phyloP scores from a whole-genome alignment of 2,329 filamentous ascomycete genomes.

The Trichoderma sp. region DNA sequence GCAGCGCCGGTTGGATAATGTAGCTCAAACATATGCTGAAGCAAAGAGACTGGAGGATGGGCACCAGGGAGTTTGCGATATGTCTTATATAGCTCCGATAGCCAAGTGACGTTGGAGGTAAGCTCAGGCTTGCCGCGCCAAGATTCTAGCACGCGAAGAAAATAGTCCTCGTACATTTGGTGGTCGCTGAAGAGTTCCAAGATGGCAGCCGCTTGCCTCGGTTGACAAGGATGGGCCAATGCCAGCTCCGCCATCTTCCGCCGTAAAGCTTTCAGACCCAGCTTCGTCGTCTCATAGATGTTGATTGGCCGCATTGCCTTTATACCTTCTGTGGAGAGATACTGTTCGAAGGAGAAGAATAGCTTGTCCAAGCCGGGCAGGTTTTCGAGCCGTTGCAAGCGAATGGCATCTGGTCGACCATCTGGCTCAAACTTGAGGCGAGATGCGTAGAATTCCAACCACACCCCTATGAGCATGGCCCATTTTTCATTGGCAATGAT shows the following conservation, averaged over 20 bases:
- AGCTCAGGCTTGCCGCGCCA: constrained; percentile 33
- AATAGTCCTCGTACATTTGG: constrained; percentile 46
- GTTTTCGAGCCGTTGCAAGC: constrained; percentile 28
- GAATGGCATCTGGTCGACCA: constrained; percentile 23
- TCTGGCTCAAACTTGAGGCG: constrained; percentile 20
- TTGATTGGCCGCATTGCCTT: constrained; percentile 30
- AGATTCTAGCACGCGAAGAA: constrained; percentile 38
- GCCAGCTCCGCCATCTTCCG: constrained; percentile 36
- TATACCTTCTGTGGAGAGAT: constrained; percentile 32
- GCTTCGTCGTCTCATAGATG: constrained; percentile 26
- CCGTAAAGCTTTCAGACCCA: constrained; percentile 33
- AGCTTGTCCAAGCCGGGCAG: constrained; percentile 34
- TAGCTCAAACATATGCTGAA: constrained; percentile 49
- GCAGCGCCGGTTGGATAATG: constrained; percentile 40
- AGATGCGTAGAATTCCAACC: constrained; percentile 38
- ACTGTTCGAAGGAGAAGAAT: constrained; percentile 39
- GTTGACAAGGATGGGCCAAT: constrained; percentile 37
- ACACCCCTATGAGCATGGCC: constrained; percentile 39
- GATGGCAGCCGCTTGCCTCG: constrained; percentile 39
- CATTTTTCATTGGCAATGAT: constrained; percentile 42
- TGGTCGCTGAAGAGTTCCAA: constrained; percentile 43
- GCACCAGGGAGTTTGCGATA: constrained; percentile 47
- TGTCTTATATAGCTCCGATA: constrained; percentile 46
- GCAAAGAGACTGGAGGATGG: constrained; percentile 40
- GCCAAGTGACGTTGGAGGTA: constrained; percentile 34